These are phyloP conservation scores for Rhodamnia rubescens DNA, from an alignment of 345 rosid species.

Conservation along the genomic window DNA sequence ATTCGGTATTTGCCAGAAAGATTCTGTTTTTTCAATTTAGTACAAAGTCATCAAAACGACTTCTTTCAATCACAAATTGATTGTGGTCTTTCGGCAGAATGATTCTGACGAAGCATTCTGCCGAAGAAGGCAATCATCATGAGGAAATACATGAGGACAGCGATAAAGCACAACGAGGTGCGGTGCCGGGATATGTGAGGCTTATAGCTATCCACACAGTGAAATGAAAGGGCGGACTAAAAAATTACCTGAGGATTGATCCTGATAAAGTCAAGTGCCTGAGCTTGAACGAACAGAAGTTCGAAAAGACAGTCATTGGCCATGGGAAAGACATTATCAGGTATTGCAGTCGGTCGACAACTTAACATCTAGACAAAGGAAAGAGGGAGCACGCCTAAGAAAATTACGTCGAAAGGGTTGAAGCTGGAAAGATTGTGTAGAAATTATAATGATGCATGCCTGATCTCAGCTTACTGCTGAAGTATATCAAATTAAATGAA, in stretches of 20 bases:
- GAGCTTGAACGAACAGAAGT: constrained; percentile 70
- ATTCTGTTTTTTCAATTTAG: not conserved
- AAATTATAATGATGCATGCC: not conserved
- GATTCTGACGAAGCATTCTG: constrained; percentile 22
- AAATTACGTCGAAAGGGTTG: not conserved
- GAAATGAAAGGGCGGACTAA: constrained; percentile 46
- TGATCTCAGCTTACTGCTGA: not conserved
- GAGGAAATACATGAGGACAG: constrained; percentile 22
- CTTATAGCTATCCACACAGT: constrained; percentile 72
- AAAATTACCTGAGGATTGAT: constrained; percentile 27
- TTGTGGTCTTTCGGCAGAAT: constrained; percentile 15
- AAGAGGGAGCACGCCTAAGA: not conserved
- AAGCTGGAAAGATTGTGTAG: not conserved
- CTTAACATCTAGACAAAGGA: not conserved
- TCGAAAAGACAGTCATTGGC: constrained; percentile 31
- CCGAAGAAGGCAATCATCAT: constrained; percentile 20
- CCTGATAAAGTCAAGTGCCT: constrained; percentile 42
- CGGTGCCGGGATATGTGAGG: constrained; percentile 30
- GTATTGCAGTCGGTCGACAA: constrained; percentile 2
- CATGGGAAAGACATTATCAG: constrained; percentile 41
- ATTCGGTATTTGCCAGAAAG: not conserved
- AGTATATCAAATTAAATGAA: not conserved
- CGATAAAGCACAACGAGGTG: constrained; percentile 24
- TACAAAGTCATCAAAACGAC: not conserved
- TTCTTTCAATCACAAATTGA: not conserved